Evolutionary conservation across 139 green algal species (phyloP).

Genomic region (Pseudopediastrum boryanum): DNA sequence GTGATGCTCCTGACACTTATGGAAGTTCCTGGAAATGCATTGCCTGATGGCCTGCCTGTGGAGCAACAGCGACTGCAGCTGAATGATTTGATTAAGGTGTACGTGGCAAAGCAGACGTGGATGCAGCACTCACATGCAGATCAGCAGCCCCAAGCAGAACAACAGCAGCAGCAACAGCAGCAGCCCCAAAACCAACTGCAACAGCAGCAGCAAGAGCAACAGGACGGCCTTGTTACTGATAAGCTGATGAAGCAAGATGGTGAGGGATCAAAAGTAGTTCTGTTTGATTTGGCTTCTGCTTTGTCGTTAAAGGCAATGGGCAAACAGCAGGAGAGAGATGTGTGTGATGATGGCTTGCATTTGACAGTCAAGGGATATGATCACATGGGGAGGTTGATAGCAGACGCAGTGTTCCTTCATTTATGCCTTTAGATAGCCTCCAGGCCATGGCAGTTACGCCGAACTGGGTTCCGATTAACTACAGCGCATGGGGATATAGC

Average conservation of each 20-base stretch:
- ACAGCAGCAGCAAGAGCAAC: too few species aligned
- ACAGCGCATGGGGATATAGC: too few species aligned
- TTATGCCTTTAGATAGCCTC: too few species aligned
- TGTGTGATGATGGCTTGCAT: conserved; percentile 35
- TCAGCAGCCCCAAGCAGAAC: background rate
- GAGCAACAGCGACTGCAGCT: conserved; percentile 16
- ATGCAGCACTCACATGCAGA: background rate
- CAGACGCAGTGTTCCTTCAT: conserved; percentile 10
- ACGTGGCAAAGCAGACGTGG: conserved; percentile 15
- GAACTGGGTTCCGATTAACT: too few species aligned
- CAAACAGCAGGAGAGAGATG: background rate
- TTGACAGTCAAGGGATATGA: conserved; percentile 32
- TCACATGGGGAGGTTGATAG: conserved; percentile 6
- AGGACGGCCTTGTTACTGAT: too few species aligned
- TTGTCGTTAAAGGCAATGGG: background rate
- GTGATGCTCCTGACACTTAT: conserved; percentile 29
- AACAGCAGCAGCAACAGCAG: background rate
- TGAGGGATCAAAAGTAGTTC: background rate
- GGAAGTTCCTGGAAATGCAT: conserved; percentile 25
- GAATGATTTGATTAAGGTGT: conserved; percentile 7
- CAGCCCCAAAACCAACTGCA: background rate
- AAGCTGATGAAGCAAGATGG: too few species aligned
- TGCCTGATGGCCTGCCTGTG: background rate
- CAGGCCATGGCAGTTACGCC: too few species aligned
- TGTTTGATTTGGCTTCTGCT: conserved; percentile 19